Conservation (phyloP, 352 stramenopile genomes). For the Globisporangium heterothallicum region DNA sequence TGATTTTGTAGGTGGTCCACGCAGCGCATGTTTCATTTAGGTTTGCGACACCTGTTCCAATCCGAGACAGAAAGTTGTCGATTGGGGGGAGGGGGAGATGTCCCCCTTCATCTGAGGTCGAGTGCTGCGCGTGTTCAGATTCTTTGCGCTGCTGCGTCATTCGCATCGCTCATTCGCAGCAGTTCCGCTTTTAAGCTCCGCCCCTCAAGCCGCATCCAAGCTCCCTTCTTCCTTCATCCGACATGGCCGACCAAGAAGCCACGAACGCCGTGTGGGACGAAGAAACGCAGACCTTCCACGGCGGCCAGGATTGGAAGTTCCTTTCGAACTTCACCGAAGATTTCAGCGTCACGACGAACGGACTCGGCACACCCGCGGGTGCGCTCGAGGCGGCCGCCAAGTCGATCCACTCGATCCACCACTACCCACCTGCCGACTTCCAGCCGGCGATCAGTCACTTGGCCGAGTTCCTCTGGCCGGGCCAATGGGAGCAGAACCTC, state of each 20-base stretch:
- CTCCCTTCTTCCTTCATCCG: not conserved
- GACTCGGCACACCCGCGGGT: conserved; percentile 64
- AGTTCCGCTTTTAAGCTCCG: conserved; percentile 6
- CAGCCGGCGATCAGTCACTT: conserved; percentile 87
- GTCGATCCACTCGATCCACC: conserved; percentile 79
- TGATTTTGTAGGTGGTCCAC: not conserved
- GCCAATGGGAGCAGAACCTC: conserved; percentile 45
- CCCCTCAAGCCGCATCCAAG: not conserved
- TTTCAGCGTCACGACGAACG: conserved; percentile 90
- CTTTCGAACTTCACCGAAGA: conserved; percentile 85
- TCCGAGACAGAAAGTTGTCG: not conserved
- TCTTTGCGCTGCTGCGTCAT: not conserved
- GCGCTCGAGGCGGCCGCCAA: conserved; percentile 65
- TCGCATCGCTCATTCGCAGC: conserved; percentile 1
- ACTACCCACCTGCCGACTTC: conserved; percentile 89
- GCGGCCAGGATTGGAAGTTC: conserved; percentile 90
- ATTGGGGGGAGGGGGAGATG: not conserved
- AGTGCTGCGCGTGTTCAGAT: conserved; percentile 10
- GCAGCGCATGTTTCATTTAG: no score
- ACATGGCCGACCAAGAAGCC: conserved; percentile 7
- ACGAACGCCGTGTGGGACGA: conserved; percentile 62
- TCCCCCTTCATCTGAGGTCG: no score
- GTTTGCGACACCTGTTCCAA: not conserved
- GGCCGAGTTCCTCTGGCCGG: conserved; percentile 82
- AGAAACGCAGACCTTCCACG: conserved; percentile 87